Percentiles rank a stretch among this genome's conserved stretches.
Conservation (phyloP, 345 rosid genomes). For the Lepidium sativum region DNA sequence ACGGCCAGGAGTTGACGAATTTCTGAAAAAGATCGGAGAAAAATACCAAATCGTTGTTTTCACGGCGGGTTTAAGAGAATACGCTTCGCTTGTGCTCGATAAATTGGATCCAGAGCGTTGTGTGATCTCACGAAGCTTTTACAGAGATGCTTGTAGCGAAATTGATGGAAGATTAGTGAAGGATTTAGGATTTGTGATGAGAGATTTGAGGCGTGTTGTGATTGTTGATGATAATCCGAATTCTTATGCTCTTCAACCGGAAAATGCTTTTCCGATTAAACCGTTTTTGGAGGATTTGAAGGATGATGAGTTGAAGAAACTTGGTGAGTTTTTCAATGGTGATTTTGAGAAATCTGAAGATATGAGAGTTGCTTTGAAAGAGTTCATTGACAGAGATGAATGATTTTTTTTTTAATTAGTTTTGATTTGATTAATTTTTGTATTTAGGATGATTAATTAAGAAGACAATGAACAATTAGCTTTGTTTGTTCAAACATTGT, state of each 20-base stretch:
- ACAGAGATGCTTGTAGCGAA: conserved; percentile 59
- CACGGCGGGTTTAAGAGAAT: conserved; percentile 80
- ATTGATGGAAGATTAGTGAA: conserved; percentile 66
- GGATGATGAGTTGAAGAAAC: conserved; percentile 48
- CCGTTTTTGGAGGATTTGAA: conserved; percentile 50
- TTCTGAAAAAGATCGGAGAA: conserved; percentile 43
- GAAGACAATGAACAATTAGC: conserved; percentile 13
- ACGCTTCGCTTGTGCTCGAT: conserved; percentile 72
- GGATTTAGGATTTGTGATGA: conserved; percentile 61
- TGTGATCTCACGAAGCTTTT: conserved; percentile 57
- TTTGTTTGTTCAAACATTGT: conserved; percentile 14
- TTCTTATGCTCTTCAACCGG: conserved; percentile 62
- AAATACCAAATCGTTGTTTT: conserved; percentile 71
- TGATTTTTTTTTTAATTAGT: neutral
- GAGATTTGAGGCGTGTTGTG: conserved; percentile 51
- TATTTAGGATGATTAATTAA: conserved; percentile 12
- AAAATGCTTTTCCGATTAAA: conserved; percentile 65
- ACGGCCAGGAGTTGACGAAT: conserved; percentile 78
- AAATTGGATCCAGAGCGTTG: conserved; percentile 42
- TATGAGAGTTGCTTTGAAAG: conserved; percentile 68
- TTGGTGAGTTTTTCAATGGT: conserved; percentile 44
- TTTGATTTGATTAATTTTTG: neutral
- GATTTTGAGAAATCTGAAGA: conserved; percentile 46
- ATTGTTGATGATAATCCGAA: conserved; percentile 86
- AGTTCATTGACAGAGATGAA: conserved; percentile 20